Conservation (phyloP, 1,284 basidiomycete genomes). For the Stereum hirsutum region DNA sequence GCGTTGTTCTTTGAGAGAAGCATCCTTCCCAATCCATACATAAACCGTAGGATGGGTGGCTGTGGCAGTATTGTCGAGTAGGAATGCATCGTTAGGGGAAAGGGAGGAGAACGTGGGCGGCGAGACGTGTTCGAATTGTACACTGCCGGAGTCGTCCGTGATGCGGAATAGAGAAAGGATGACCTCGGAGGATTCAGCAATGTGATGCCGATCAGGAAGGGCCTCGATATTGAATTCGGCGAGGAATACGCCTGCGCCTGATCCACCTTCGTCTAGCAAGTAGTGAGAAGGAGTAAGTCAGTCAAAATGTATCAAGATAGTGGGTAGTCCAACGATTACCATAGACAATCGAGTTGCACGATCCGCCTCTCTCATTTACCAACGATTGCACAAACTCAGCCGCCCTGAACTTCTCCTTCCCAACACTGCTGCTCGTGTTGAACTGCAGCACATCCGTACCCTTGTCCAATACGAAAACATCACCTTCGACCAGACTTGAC, state of each 20-base stretch:
- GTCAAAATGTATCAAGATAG: neutral
- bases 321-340: too few relatives aligned
- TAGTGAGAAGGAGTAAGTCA: neutral
- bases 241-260: conserved; percentile 37
- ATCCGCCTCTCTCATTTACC: conserved; percentile 30
- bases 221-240: conserved; percentile 27
- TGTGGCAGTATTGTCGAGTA: conserved; percentile 31
- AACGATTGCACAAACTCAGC: conserved; percentile 46
- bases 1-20: conserved; percentile 38
- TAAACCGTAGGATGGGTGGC: conserved; percentile 33
- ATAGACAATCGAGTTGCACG: conserved; percentile 38
- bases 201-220: conserved; percentile 11
- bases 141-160: conserved; percentile 33
- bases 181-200: conserved; percentile 5
- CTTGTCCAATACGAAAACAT: conserved; percentile 52
- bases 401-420: conserved; percentile 48
- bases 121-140: conserved; percentile 28
- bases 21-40: conserved; percentile 45
- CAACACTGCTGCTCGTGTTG: conserved; percentile 41
- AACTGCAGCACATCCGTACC: conserved; percentile 41
- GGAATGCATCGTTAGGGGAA: conserved; percentile 35
- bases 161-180: conserved; percentile 33
- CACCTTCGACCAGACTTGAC: conserved; percentile 38
- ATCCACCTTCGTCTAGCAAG: conserved; percentile 37
- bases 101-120: conserved; percentile 25